Base-by-base conservation (phyloP, 352 stramenopile species). In the Globisporangium radiosum region DNA sequence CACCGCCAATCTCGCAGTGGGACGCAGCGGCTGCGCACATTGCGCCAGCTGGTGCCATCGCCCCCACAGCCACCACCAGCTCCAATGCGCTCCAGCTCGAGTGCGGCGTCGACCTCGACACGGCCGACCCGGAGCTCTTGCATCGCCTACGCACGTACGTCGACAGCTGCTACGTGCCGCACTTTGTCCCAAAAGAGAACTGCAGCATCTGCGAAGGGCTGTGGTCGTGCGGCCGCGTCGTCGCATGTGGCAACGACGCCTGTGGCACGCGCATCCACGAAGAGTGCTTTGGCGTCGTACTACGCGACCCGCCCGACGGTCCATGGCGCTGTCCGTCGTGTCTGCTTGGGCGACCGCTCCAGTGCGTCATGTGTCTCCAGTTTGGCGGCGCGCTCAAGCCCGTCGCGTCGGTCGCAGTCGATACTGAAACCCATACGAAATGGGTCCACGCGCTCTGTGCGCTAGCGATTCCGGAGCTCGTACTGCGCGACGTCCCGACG, bases 401-500 rank as follows among this genome's bases (percentile, higher is more conserved):
- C 47, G 40, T 61, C 7, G 51, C 62, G 17, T 25, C 47, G 9
- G 25, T 33, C 10, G 39, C 48, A 5, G 42, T 38, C 4, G 59
- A 43, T 33, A 11, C 17, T 33, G 10, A 13, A 0, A 56, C 36
- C 14, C 42, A 15, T 0, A 40, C 42, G 54, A 90, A 88, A 61
- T 96, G 87, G 87, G 81, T 87, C 15, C 87, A 96, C 59, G 76
- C 89, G 33, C 62, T 93, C 19, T 96, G 87, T 63, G 82, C 84
- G 0, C 64, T 96, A 37, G 80, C 80, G 48, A 92, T 96, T 55
- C 87, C 87, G 4, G 87, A 96, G 62, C 75, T 96, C 37, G 67
- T 78, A 33, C 80, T 95, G 78, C 71, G 87, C 38, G 85, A 95
- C 57, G 82, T 93, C 14, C 83, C 83, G 13, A 87, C 72, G 7